Base-by-base conservation (phyloP, 2,329 filamentous ascomycete species). In the Uncinocarpus reesii region DNA sequence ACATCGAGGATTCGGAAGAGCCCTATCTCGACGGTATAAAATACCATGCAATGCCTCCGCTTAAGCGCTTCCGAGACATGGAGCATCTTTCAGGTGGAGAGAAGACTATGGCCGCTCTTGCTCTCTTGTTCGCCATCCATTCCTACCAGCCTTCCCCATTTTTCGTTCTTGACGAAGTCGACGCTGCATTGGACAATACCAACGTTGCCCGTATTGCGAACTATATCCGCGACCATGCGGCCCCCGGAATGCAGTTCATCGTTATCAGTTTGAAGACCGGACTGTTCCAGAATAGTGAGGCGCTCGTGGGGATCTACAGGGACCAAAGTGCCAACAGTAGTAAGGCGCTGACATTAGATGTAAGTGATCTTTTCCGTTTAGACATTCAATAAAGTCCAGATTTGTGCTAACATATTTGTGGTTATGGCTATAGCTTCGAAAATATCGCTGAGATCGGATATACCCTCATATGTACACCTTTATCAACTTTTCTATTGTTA, bases 1-100 rank as follows among this genome's bases (percentile, higher is more conserved):
- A 95, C 61, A 89, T 93, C 64, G 89, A 95, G 63, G 90, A 98
- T 64, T 86, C 83, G n/a, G 88, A 95, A 55, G 90, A 94, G 60
- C 92, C 92, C 0, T 98, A 96, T 65, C 78, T 95, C 3, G 87
- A 86, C 34, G 92, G 92, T 26, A 88, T 98, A 68, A 95, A 95
- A 63, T 98, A 98, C 68, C 89, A 96, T 64, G 93, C 92, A 53
- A 98, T 96, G 89, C 92, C 92, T 16, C 92, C 92, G 1, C 79
- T 95, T 53, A 98, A 98, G 71, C 87, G 92, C 38, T 98, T 98
- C 78, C 80, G 92, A 58, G 93, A 98, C 65, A 98, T 98, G 92
- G 92, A 98, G 66, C 92, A 95, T 64, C 73, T 98, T 7, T 95
- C 87, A 1, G 92, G 92, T 59, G 92, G 92, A 48, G 92, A 98